Percentiles rank a stretch among this genome's conserved stretches.
Evolutionary conservation across 2,329 filamentous ascomycete genomes (phyloP).

Genomic region (Sporothrix phasma): DNA sequence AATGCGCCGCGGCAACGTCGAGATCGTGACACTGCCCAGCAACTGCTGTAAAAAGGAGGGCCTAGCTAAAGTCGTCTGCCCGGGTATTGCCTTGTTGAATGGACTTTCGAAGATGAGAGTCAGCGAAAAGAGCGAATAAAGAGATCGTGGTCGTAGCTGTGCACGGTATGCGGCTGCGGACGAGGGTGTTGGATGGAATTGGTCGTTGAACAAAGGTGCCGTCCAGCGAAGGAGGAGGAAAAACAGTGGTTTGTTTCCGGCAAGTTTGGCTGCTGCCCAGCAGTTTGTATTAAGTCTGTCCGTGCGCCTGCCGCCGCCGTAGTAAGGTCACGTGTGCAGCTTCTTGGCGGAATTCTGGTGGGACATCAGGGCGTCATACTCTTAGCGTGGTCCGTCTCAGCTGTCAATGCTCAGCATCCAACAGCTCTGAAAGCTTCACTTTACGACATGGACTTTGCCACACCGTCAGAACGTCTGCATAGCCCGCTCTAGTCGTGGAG

Average conservation of each 20-base stretch:
- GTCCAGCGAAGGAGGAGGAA: not conserved
- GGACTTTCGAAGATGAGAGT: not conserved
- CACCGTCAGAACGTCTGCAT: no score
- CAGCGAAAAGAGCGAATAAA: not conserved
- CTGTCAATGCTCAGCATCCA: not conserved
- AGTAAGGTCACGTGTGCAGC: not conserved
- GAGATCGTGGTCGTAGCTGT: not conserved
- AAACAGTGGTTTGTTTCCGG: slow-evolving; percentile 17
- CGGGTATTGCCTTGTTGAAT: not conserved
- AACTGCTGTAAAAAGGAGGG: not conserved
- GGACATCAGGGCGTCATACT: not conserved
- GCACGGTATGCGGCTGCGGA: not conserved
- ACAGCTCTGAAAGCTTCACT: not conserved
- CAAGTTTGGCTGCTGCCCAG: slow-evolving; percentile 13
- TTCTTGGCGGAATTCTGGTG: not conserved
- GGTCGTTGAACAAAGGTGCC: not conserved
- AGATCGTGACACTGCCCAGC: not conserved
- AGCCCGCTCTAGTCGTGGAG: no score
- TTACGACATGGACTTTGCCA: not conserved
- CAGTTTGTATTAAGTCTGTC: slow-evolving; percentile 14
- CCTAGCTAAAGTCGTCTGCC: not conserved
- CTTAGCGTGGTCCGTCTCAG: not conserved
- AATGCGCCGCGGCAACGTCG: not conserved
- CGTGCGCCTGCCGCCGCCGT: not conserved
- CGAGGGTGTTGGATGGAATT: not conserved